Base-by-base conservation (phyloP, 495 filamentous ascomycete genomes). In the Penicillium nucicola region DNA sequence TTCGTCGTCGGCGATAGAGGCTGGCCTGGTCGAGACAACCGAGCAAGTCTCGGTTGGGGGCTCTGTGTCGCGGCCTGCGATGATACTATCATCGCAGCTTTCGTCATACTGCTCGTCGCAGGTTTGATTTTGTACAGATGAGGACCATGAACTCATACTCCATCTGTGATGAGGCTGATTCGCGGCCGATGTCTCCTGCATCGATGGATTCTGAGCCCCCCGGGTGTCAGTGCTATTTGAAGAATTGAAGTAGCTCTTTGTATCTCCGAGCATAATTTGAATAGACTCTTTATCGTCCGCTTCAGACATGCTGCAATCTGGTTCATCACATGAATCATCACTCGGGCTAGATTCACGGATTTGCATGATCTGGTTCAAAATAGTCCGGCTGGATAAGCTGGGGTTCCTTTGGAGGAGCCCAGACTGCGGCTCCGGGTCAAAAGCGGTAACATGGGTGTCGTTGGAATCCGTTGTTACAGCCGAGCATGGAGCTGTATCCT, bases 351-450 rank as follows among this genome's bases (percentile, higher is more conserved):
- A 70, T 48, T 75, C 77, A 31, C 75, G 75, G 48, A 78, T 75
- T 25, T 68, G 67, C 73, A 79, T 79, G 5, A 81, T 76, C 18
- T 80, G 76, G 47, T 60, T 75, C 34, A 80, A 53, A 5, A 81
- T 50, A 37, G 73, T 77, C n/a, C 69, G 69, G 48, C 77, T 72
- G 14, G 69, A 71, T n/a, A 45, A 13, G 12, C 44, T 61, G 39
- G 58, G 55, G 41, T 62, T 67, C n/a, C 65, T 65, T 19, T 60
- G 52, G 17, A 72, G 63, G 2, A 81, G 67, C n/a, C 84, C 82
- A 3, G 75, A 78, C 58, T 89, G 86, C 34, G 82, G 81, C 42
- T 90, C 87, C 25, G 75, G 77, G 48, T 90, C 87, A 56, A 89
- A 86, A 50, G 82, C 77, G 6, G 83, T 88, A n/a, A 77, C 77